Percentiles rank a stretch among this genome's conserved stretches.
Evolutionary conservation across 2,329 filamentous ascomycete species (phyloP).

Genomic region (Corinectria fuckeliana): DNA sequence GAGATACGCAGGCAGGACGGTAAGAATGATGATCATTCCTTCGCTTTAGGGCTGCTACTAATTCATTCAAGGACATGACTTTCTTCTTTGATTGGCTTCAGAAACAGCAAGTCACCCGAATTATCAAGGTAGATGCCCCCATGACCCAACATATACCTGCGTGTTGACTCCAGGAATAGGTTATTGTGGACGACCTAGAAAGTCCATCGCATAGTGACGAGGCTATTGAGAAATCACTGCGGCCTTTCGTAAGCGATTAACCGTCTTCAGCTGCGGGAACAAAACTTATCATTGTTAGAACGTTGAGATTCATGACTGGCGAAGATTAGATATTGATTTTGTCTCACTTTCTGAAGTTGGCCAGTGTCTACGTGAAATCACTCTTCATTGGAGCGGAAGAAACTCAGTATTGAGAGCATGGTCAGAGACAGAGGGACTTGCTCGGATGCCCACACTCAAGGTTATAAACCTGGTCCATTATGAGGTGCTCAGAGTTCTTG

Average conservation of each 20-base stretch:
- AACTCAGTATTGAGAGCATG: slow-evolving; percentile 12
- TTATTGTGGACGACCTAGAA: slow-evolving; percentile 16
- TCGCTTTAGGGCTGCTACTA: too few relatives aligned
- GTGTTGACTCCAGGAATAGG: too few relatives aligned
- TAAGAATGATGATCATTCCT: too few relatives aligned
- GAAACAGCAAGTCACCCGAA: not conserved
- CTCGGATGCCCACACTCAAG: slow-evolving; percentile 2
- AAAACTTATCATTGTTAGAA: too few relatives aligned
- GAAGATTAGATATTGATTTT: slow-evolving; percentile 3
- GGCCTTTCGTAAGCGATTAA: slow-evolving; percentile 5
- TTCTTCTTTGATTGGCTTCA: slow-evolving; percentile 18
- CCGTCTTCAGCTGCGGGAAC: too few relatives aligned
- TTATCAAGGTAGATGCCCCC: slow-evolving; percentile 25
- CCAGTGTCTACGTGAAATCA: slow-evolving; percentile 5
- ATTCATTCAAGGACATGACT: slow-evolving; percentile 10
- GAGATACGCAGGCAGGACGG: slow-evolving; percentile 2
- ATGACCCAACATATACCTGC: too few relatives aligned
- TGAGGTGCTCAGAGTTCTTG: too few relatives aligned
- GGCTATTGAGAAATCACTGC: slow-evolving; percentile 10
- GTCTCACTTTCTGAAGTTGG: not conserved
- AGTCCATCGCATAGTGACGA: slow-evolving; percentile 20
- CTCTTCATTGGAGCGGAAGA: slow-evolving; percentile 19
- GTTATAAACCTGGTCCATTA: slow-evolving; percentile 5
- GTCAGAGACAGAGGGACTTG: slow-evolving; percentile 15
- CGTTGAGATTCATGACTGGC: slow-evolving; percentile 18